Evolutionary conservation across 257 asterid genomes (phyloP).

Genomic region (Plantago major): DNA sequence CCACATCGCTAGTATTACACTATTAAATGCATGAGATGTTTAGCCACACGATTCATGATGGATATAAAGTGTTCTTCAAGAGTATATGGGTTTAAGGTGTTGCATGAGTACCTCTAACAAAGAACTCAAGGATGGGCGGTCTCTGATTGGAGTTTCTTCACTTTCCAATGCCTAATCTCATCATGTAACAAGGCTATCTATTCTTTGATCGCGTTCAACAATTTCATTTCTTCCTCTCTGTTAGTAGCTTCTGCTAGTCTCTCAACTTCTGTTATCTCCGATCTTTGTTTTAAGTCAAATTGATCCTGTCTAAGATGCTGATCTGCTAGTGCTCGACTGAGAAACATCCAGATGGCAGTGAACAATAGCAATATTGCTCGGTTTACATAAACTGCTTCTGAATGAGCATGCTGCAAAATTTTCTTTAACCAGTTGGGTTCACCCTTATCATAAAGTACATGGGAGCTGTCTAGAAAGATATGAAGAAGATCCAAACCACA

Average conservation of each 20-base stretch:
- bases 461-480: too few species aligned
- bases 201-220: conserved; percentile 58
- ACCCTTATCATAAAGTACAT: conserved; percentile 28
- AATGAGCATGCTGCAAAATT: conserved; percentile 35
- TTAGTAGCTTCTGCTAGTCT: conserved; percentile 23
- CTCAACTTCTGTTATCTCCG: conserved; percentile 41
- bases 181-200: conserved; percentile 34
- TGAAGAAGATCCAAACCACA: too few species aligned
- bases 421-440: conserved; percentile 66
- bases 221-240: conserved; percentile 49
- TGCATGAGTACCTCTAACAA: conserved; percentile 46
- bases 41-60: not conserved
- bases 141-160: conserved; percentile 20
- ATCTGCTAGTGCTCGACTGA: conserved; percentile 25
- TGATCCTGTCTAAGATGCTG: conserved; percentile 26
- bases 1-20: not conserved
- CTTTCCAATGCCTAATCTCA: conserved; percentile 43
- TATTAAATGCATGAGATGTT: not conserved
- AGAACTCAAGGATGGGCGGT: conserved; percentile 29
- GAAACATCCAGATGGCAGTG: conserved; percentile 30
- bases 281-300: conserved; percentile 29
- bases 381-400: conserved; percentile 34
- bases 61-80: not conserved
- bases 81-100: too few species aligned
- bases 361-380: conserved; percentile 37